Conservation (phyloP, 1,139 yeast genomes). For the Yamadazyma atlantica region DNA sequence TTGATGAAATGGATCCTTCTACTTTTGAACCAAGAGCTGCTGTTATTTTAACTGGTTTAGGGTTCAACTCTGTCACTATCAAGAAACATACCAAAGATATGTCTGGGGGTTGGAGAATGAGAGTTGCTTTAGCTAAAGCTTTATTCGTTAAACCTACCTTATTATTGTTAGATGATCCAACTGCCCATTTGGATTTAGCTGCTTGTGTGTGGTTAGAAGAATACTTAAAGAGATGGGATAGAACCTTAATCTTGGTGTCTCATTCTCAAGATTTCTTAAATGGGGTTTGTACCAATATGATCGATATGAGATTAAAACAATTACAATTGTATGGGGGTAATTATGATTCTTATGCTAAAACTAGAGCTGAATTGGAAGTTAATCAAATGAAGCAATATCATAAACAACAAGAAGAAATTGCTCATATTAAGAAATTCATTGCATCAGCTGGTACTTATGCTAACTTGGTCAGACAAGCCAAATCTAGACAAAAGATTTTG, state of each 20-base stretch:
- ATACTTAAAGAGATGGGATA: constrained; percentile 90
- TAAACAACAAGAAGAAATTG: constrained; percentile 98
- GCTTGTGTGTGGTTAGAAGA: constrained; percentile 99
- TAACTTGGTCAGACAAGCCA: constrained; percentile 96
- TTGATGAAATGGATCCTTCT: constrained; percentile 92
- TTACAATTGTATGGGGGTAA: constrained; percentile 92
- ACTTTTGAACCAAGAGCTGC: constrained; percentile 98
- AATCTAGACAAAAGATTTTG: constrained; percentile 97
- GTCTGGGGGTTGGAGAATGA: constrained; percentile 99
- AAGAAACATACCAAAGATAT: constrained; percentile 93
- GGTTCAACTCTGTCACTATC: constrained; percentile 79
- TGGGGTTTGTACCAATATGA: constrained; percentile 98
- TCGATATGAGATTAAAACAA: constrained; percentile 86
- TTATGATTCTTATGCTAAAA: constrained; percentile 94
- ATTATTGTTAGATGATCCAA: constrained; percentile 91
- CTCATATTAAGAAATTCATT: constrained; percentile 96
- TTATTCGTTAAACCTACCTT: constrained; percentile 86
- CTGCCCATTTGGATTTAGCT: constrained; percentile 98
- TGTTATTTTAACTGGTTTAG: constrained; percentile 92
- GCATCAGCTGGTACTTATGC: constrained; percentile 99
- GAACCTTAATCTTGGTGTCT: constrained; percentile 90
- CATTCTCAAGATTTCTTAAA: constrained; percentile 99
- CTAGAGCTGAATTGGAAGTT: constrained; percentile 90
- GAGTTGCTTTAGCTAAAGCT: constrained; percentile 86
- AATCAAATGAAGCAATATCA: constrained; percentile 97